Evolutionary conservation across 2,329 filamentous ascomycete species (phyloP).

Genomic region (Myriangium duriaei): DNA sequence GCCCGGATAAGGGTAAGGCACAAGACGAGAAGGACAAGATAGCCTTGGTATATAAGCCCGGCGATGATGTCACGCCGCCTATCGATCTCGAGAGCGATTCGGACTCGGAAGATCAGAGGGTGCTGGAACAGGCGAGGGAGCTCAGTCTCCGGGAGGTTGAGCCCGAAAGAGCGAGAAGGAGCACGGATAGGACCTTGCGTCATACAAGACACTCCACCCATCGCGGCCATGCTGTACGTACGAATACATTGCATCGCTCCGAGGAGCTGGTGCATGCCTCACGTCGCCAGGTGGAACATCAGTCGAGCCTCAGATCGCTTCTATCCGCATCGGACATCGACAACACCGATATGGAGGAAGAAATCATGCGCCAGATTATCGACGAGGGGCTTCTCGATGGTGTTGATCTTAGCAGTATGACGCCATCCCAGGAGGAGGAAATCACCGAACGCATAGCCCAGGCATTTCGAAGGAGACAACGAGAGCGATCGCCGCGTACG

Average conservation of each 20-base stretch:
- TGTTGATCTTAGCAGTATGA: slow-evolving; percentile 77
- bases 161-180: slow-evolving; percentile 16
- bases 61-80: slow-evolving; percentile 65
- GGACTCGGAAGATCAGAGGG: slow-evolving; percentile 38
- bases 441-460: slow-evolving; percentile 84
- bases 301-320: slow-evolving; percentile 74
- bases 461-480: slow-evolving; percentile 53
- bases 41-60: slow-evolving; percentile 62
- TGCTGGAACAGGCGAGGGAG: slow-evolving; percentile 60
- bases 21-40: slow-evolving; percentile 65
- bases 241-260: slow-evolving; percentile 14
- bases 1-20: slow-evolving; percentile 61
- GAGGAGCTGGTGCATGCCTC: slow-evolving; percentile 21
- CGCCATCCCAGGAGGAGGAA: slow-evolving; percentile 73
- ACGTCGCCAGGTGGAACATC: slow-evolving; percentile 62
- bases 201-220: slow-evolving; percentile 1
- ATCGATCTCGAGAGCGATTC: slow-evolving; percentile 41
- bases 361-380: slow-evolving; percentile 79
- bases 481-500: slow-evolving; percentile 21
- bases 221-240: not conserved
- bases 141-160: slow-evolving; percentile 58
- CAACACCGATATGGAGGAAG: slow-evolving; percentile 68
- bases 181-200: slow-evolving; percentile 13
- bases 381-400: slow-evolving; percentile 80
- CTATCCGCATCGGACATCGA: slow-evolving; percentile 70